These are phyloP conservation scores for Penicillium paradoxum DNA, from an alignment of 495 filamentous ascomycete genomes.

Conservation along the genomic window DNA sequence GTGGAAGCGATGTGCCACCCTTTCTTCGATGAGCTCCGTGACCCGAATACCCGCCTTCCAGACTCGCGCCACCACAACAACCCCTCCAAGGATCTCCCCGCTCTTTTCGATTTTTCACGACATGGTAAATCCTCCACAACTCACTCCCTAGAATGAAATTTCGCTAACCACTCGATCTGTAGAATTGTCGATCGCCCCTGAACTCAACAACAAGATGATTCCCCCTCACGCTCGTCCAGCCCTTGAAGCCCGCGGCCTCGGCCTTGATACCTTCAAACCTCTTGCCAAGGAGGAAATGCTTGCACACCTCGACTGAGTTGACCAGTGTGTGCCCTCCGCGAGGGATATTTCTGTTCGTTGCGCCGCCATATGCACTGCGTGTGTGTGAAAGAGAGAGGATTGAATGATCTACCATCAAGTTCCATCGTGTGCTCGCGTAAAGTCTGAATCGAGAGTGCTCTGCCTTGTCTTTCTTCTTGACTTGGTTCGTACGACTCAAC, in stretches of 20 bases:
- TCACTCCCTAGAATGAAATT: slow-evolving; percentile 5
- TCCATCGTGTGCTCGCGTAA: slow-evolving; percentile 33
- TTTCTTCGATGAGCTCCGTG: slow-evolving; percentile 95
- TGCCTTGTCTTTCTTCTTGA: neutral
- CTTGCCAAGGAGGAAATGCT: slow-evolving; percentile 93
- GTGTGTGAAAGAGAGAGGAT: slow-evolving; percentile 13
- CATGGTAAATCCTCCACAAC: slow-evolving; percentile 63
- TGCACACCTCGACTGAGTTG: slow-evolving; percentile 86
- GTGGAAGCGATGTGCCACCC: slow-evolving; percentile 97
- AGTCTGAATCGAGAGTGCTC: slow-evolving; percentile 27
- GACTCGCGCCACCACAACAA: slow-evolving; percentile 85
- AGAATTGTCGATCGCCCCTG: slow-evolving; percentile 94
- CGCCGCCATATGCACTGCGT: slow-evolving; percentile 27
- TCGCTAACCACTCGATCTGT: slow-evolving; percentile 14
- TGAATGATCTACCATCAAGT: slow-evolving; percentile 32
- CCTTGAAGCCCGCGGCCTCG: slow-evolving; percentile 72
- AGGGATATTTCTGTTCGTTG: slow-evolving; percentile 36
- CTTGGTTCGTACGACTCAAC: slow-evolving; percentile 11
- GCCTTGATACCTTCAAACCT: slow-evolving; percentile 90
- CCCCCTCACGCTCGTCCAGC: slow-evolving; percentile 73
- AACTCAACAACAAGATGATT: slow-evolving; percentile 81
- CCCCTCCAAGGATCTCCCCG: slow-evolving; percentile 73
- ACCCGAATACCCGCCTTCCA: slow-evolving; percentile 79
- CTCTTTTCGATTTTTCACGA: slow-evolving; percentile 85
- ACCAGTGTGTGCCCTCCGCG: slow-evolving; percentile 31